These are phyloP conservation scores for Debaryomycetaceae sp. DNA, from an alignment of 1,139 yeast species.

Conservation along the genomic window DNA sequence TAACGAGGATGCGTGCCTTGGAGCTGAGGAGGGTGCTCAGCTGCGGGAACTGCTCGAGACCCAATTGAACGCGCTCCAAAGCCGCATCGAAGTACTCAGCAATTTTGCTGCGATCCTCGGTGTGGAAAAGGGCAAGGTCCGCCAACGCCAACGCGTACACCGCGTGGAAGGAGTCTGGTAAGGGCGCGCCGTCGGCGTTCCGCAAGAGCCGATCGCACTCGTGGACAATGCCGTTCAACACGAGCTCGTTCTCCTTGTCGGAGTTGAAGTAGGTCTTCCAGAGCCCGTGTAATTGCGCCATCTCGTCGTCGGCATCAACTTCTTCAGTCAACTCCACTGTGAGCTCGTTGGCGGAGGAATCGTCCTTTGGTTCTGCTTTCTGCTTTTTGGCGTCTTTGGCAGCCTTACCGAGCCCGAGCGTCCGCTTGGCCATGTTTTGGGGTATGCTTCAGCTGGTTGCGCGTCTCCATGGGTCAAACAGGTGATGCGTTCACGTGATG, in stretches of 20 bases:
- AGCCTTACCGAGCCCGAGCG: conserved; percentile 69
- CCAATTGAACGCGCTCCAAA: conserved; percentile 62
- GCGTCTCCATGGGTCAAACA: no score
- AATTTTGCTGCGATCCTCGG: conserved; percentile 30
- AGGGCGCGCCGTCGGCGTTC: conserved; percentile 20
- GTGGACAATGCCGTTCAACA: conserved; percentile 82
- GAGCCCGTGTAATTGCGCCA: conserved; percentile 67
- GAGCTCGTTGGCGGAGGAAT: conserved; percentile 33
- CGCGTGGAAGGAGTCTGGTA: conserved; percentile 64
- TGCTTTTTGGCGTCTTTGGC: conserved; percentile 49
- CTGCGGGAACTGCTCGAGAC: conserved; percentile 47
- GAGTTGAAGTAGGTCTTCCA: conserved; percentile 58
- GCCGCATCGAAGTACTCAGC: conserved; percentile 64
- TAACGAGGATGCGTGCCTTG: conserved; percentile 51
- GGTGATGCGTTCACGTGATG: no score
- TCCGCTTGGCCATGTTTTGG: conserved; percentile 60
- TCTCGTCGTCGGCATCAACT: conserved; percentile 72
- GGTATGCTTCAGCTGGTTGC: background rate
- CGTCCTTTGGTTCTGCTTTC: conserved; percentile 27
- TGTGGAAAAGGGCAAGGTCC: conserved; percentile 58
- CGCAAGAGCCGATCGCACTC: conserved; percentile 84
- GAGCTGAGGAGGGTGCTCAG: conserved; percentile 48
- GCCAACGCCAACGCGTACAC: conserved; percentile 71
- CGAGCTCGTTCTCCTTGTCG: conserved; percentile 55
- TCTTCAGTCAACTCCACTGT: conserved; percentile 70